Base-by-base conservation (phyloP, 2,329 filamentous ascomycete genomes). In the Hymenoscyphus albidus region DNA sequence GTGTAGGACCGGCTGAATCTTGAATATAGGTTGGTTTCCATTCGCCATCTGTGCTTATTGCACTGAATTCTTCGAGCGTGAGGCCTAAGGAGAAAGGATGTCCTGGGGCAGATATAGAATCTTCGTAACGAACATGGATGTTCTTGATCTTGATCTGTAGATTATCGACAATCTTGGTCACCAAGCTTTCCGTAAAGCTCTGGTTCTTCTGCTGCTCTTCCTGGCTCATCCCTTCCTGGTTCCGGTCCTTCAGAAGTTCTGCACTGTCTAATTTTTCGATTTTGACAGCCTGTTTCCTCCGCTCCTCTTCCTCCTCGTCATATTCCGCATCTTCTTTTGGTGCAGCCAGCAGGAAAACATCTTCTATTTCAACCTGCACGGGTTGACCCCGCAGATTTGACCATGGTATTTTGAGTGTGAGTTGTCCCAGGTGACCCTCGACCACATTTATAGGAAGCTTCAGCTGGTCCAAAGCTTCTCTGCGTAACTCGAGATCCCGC, bases 241-340 rank as follows among this genome's bases (percentile, higher is more conserved):
- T 96, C 61, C 91, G 86, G 75, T 98, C 94, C 77, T 96, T 96
- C 69, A 99, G 80, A 69, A 99, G 80, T 79, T 99, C 95, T 1
- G 95, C 95, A 70, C 92, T 96, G 76, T 99, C 95, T 6, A 99
- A 85, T 79, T 97, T 97, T 79, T 99, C 95, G 87, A 99, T 96
- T 81, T 99, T 99, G 74, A 99, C 85, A n/a, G 89, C 85, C 75
- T 97, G 93, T 67, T 86, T 88, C 74, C 95, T 85, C 61, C 87
- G 85, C 70, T 94, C 91, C 77, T 99, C 95, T 74, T 99, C 95
- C 12, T 94, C 91, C 65, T 93, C 88, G 70, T 99, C 88, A 76
- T 96, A 98, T 73, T 93, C 91, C 32, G 92, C 89, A 79, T 99
- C 94, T 77, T 97, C 93, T 77, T 95, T 97, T 2, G 95, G 96